These are phyloP conservation scores for Tillandsia fasciculata DNA, from an alignment of 176 grass and related monocot genomes.

Conservation along the genomic window DNA sequence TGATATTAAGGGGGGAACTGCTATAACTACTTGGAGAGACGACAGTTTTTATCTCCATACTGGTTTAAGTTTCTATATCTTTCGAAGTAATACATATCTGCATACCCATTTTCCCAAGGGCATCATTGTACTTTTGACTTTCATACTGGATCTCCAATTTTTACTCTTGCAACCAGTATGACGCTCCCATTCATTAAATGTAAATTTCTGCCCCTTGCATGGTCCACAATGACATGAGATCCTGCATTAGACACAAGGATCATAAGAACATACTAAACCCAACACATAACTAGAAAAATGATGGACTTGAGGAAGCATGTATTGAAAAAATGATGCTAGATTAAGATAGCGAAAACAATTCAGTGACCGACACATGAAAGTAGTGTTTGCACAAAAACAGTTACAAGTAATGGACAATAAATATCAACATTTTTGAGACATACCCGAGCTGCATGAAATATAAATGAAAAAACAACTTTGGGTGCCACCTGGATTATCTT, in stretches of 20 bases:
- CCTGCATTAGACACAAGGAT: constrained; percentile 22
- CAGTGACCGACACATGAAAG: no score
- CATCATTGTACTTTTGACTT: constrained; percentile 54
- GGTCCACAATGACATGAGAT: constrained; percentile 76
- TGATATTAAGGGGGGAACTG: neutral
- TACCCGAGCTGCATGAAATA: no score
- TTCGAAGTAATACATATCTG: constrained; percentile 39
- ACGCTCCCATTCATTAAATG: constrained; percentile 86
- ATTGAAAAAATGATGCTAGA: neutral
- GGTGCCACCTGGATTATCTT: no score
- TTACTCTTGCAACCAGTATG: constrained; percentile 91
- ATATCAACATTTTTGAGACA: no score
- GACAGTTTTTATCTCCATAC: neutral
- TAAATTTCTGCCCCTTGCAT: constrained; percentile 83
- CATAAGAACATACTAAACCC: neutral
- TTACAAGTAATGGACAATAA: no score
- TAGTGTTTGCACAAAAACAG: no score
- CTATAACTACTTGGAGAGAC: neutral
- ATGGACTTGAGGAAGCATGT: constrained; percentile 3
- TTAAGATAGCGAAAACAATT: neutral
- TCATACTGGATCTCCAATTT: constrained; percentile 97
- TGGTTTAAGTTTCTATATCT: neutral
- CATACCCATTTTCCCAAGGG: constrained; percentile 91
- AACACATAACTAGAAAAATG: constrained; percentile 5
- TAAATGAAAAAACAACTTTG: no score